Percentiles rank a stretch among this genome's conserved stretches.
Evolutionary conservation across 1,139 yeast species (phyloP).

Genomic region (Starmera stellimalicola): DNA sequence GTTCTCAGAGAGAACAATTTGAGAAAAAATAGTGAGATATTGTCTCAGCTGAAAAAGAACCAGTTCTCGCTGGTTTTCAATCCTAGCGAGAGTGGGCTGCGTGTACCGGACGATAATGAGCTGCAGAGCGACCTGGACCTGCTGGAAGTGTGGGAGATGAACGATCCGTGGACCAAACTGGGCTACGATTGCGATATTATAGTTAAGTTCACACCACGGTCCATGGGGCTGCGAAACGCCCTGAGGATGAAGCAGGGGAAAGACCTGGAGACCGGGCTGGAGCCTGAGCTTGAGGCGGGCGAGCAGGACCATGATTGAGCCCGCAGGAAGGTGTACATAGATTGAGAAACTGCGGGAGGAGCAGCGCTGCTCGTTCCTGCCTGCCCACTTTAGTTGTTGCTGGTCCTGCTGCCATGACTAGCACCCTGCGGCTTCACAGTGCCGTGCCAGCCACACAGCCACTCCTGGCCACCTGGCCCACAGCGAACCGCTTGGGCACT

Average conservation of each 20-base stretch:
- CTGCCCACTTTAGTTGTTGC: too few species aligned
- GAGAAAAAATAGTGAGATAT: conserved; percentile 12
- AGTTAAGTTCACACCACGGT: conserved; percentile 36
- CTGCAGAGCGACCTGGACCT: conserved; percentile 14
- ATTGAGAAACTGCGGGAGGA: too few species aligned
- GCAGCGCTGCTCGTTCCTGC: too few species aligned
- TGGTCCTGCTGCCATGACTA: too few species aligned
- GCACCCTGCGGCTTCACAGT: too few species aligned
- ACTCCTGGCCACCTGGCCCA: too few species aligned
- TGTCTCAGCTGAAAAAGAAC: conserved; percentile 10
- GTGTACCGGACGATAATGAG: conserved; percentile 13
- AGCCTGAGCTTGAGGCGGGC: too few species aligned
- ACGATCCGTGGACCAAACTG: conserved; percentile 45
- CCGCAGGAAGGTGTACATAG: too few species aligned
- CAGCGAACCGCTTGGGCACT: too few species aligned
- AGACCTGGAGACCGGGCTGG: too few species aligned
- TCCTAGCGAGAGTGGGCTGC: conserved; percentile 4
- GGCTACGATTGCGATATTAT: conserved; percentile 36
- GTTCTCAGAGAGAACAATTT: conserved; percentile 10
- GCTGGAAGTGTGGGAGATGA: conserved; percentile 16
- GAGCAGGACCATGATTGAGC: too few species aligned
- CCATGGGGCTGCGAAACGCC: neutral
- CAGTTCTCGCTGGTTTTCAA: conserved; percentile 7
- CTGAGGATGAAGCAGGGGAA: conserved; percentile 2
- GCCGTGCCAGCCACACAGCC: too few species aligned